Base-by-base conservation (phyloP, 2,329 filamentous ascomycete species). In the Stachybotrys chlorohalonatus region DNA sequence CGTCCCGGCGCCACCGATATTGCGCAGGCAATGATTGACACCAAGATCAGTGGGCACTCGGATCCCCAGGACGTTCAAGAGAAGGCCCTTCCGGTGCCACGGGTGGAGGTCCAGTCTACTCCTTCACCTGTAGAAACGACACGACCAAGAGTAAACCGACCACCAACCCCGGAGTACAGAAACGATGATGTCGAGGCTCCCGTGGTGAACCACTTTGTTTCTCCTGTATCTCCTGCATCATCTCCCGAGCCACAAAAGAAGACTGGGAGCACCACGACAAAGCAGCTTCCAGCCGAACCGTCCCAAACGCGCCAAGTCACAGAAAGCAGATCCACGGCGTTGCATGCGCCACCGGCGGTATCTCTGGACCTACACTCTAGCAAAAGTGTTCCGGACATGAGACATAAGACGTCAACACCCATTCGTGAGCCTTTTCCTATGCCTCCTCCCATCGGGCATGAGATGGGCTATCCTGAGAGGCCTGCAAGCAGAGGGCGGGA, bases 131-230 rank as follows among this genome's bases (percentile, higher is more conserved):
- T 13, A 9, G 36, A 42, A 9, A 42, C 36, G 36, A 42, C 57
- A 47, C 57, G 57, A 11, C 62, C 56, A 52, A 61, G 61, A 30
- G 56, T 60, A 48, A 68, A 70, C 46, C 70, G 75, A 2, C 73
- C 75, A 9, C 77, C 77, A 1, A 79, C 76, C 2, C 76, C 77
- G 15, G 77, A 80, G 49, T 78, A 79, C 55, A 71, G 71, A 46
- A 70, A 70, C 17, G 69, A 73, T 48, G 75, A 78, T 55, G 63
- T 70, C 52, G 69, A 69, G 56, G 69, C 68, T 13, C 66, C 70
- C 3, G 62, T 67, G 7, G 56, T 70, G 46, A 68, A 72, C 31
- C 65, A 64, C 3, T 64, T 73, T 50, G 64, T 71, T 30, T 75
- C 75, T 2, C 75, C 76, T 5, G 64, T 72, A 2, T 78, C 76